Evolutionary conservation across 1,139 yeast genomes (phyloP).

Genomic region (Yamadazyma sp.): DNA sequence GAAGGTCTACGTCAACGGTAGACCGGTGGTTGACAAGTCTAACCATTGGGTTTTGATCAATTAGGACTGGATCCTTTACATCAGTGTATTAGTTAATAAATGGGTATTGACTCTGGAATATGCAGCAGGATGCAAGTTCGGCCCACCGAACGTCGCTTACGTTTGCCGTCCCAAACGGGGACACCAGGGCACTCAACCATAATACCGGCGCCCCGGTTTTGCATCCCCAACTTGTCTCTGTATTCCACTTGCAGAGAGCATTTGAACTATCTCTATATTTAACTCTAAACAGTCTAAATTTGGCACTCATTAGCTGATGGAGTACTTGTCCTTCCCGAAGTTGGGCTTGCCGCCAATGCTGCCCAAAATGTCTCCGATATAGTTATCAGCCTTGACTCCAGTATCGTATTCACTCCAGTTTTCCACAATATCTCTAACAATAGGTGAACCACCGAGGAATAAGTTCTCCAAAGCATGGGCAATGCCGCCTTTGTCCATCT

Average conservation of each 20-base stretch:
- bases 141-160: no score
- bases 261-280: no score
- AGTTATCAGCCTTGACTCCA: slow-evolving; percentile 40
- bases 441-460: slow-evolving; percentile 55
- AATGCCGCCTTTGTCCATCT: slow-evolving; percentile 53
- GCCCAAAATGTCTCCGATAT: slow-evolving; percentile 43
- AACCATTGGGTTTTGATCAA: slow-evolving; percentile 36
- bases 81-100: no score
- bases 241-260: neutral
- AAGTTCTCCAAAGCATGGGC: slow-evolving; percentile 52
- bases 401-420: slow-evolving; percentile 37
- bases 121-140: no score
- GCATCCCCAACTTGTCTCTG: neutral
- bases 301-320: slow-evolving; percentile 14
- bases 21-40: slow-evolving; percentile 48
- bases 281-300: no score
- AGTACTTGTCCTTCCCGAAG: slow-evolving; percentile 24
- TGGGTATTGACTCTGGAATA: neutral
- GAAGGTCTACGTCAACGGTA: slow-evolving; percentile 83
- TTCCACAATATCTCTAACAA: slow-evolving; percentile 50
- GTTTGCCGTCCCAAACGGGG: no score
- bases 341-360: slow-evolving; percentile 25
- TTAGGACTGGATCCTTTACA: no score
- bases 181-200: neutral
- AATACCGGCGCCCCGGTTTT: neutral